Evolutionary conservation across 1,139 yeast species (phyloP).

Genomic region (Suhomyces taliae): DNA sequence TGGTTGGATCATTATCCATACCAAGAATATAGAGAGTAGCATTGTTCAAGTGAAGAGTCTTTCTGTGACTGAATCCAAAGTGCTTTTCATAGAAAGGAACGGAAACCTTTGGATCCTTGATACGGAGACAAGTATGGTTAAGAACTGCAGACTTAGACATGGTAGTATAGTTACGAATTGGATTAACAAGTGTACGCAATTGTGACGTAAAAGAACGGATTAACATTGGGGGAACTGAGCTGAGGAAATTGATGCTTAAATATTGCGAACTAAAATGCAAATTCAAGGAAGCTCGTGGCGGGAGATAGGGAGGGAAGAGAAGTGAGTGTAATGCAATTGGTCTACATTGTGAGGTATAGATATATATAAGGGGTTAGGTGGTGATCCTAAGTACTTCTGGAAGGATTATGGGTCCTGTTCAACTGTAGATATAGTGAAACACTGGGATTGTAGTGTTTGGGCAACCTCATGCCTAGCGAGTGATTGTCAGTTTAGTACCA

Average conservation of each 20-base stretch:
- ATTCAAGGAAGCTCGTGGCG: background rate
- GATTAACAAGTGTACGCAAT: background rate
- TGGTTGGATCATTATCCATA: constrained; percentile 4
- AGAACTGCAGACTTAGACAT: constrained; percentile 21
- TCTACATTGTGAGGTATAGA: too few species aligned
- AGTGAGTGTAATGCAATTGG: too few species aligned
- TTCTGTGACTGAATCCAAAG: constrained; percentile 71
- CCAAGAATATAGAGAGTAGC: constrained; percentile 67
- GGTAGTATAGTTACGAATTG: background rate
- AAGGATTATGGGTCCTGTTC: too few species aligned
- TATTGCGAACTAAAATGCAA: background rate
- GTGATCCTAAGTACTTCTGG: too few species aligned
- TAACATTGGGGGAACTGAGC: background rate
- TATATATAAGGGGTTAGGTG: too few species aligned
- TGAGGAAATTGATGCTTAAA: background rate
- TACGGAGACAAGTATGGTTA: constrained; percentile 75
- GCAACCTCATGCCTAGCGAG: too few species aligned
- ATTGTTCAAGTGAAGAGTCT: constrained; percentile 42
- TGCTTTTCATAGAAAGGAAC: constrained; percentile 70
- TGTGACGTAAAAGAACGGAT: background rate
- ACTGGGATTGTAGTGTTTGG: too few species aligned
- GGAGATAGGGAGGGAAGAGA: too few species aligned
- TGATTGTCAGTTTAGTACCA: too few species aligned
- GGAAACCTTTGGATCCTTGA: constrained; percentile 77
- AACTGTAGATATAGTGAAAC: too few species aligned